These are phyloP conservation scores for Lactarius hengduanensis DNA, from an alignment of 768 basidiomycete genomes.

Conservation along the genomic window DNA sequence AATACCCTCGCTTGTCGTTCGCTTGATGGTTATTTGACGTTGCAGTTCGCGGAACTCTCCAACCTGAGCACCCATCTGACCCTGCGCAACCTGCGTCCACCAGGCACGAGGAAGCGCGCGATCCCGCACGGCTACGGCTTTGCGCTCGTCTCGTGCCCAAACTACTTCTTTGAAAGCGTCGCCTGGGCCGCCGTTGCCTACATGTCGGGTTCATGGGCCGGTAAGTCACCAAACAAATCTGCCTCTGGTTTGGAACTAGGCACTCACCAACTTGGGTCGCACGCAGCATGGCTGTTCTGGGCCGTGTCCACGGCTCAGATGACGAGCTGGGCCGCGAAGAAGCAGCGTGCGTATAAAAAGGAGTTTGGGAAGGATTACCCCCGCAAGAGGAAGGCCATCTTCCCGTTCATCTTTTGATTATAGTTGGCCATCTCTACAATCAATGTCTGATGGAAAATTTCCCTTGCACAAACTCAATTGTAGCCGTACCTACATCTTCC, in stretches of 20 bases:
- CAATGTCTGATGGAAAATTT: not conserved
- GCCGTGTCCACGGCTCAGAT: slow-evolving; percentile 64
- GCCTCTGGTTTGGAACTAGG: not conserved
- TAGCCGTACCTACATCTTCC: not conserved
- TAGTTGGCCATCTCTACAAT: too few relatives aligned
- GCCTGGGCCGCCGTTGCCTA: slow-evolving; percentile 68
- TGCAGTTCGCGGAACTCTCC: slow-evolving; percentile 78
- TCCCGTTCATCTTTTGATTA: slow-evolving; percentile 66
- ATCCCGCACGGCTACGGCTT: slow-evolving; percentile 95
- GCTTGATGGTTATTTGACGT: not conserved
- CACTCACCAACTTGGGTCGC: not conserved
- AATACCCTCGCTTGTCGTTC: not conserved
- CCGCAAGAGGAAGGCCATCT: slow-evolving; percentile 67
- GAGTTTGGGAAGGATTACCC: slow-evolving; percentile 91
- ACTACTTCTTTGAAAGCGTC: slow-evolving; percentile 90
- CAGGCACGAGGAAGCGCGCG: slow-evolving; percentile 72
- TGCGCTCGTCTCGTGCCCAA: slow-evolving; percentile 80
- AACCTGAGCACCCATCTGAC: slow-evolving; percentile 84
- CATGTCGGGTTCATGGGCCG: slow-evolving; percentile 75
- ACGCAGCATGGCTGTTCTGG: slow-evolving; percentile 62
- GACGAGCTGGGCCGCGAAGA: slow-evolving; percentile 87
- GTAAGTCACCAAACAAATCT: slow-evolving; percentile 45
- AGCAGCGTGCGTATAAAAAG: slow-evolving; percentile 85
- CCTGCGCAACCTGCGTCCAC: slow-evolving; percentile 79
- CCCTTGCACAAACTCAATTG: not conserved